These are phyloP conservation scores for Cladobotryum protrusum DNA, from an alignment of 2,329 filamentous ascomycete genomes.

Conservation along the genomic window DNA sequence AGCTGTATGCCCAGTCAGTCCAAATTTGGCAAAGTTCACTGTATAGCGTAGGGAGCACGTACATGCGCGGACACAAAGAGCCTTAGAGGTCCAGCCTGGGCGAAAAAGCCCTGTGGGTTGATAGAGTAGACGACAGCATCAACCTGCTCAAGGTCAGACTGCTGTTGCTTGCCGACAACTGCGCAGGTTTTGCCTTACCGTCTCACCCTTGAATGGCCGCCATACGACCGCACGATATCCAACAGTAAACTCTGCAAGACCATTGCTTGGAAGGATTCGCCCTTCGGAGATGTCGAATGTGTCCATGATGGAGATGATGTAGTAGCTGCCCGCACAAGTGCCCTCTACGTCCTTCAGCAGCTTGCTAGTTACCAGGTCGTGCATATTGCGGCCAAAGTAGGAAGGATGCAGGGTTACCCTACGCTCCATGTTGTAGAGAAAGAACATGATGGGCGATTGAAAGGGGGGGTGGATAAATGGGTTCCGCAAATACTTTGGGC, in stretches of 20 bases:
- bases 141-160: constrained; percentile 53
- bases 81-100: constrained; percentile 69
- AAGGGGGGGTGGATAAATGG: constrained; percentile 1
- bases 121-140: constrained; percentile 91
- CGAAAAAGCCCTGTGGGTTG: constrained; percentile 87
- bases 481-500: not conserved
- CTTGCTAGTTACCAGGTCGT: constrained; percentile 82
- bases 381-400: constrained; percentile 91
- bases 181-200: constrained; percentile 52
- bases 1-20: constrained; percentile 47
- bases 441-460: constrained; percentile 67
- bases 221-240: constrained; percentile 94
- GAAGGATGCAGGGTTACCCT: constrained; percentile 93
- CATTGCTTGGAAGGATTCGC: constrained; percentile 84
- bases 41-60: constrained; percentile 30
- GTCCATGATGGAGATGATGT: constrained; percentile 97
- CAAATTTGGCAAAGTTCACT: not conserved
- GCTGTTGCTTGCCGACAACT: constrained; percentile 11
- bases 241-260: constrained; percentile 89
- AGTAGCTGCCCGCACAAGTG: constrained; percentile 90
- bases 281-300: constrained; percentile 92
- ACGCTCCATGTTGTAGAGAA: constrained; percentile 94
- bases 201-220: constrained; percentile 97
- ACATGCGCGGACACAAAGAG: constrained; percentile 80
- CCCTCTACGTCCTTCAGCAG: constrained; percentile 92